These are phyloP conservation scores for Macrophomina phaseolina DNA, from an alignment of 2,329 filamentous ascomycete genomes.

Conservation along the genomic window DNA sequence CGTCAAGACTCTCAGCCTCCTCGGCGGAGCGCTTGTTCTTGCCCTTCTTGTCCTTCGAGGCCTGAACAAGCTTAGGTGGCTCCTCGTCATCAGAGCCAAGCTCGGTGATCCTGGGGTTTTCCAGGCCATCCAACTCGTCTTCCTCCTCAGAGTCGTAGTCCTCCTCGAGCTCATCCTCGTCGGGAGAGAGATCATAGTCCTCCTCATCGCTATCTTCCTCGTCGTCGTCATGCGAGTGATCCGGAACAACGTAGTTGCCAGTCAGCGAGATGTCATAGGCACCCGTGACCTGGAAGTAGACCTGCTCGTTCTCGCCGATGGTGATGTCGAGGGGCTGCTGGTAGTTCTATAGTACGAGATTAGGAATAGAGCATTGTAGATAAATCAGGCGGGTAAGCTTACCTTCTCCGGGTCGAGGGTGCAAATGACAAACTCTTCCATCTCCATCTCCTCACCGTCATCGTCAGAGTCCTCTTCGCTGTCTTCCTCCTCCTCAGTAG, in stretches of 20 bases:
- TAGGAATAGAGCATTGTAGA: conserved; percentile 5
- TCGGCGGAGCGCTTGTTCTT: conserved; percentile 96
- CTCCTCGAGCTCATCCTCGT: conserved; percentile 74
- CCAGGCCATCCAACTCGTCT: conserved; percentile 63
- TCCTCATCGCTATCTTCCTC: conserved; percentile 62
- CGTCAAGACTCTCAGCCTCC: conserved; percentile 70
- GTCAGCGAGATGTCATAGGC: conserved; percentile 91
- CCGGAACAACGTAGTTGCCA: conserved; percentile 88
- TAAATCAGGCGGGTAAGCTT: conserved; percentile 44
- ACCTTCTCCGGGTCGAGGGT: conserved; percentile 93
- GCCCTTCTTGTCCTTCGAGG: conserved; percentile 64
- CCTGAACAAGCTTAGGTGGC: conserved; percentile 59
- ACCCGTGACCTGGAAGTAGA: conserved; percentile 90
- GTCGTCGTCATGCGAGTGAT: conserved; percentile 62
- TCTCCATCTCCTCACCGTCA: conserved; percentile 62
- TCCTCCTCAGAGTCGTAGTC: conserved; percentile 55
- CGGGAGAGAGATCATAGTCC: conserved; percentile 81
- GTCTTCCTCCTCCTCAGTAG: conserved; percentile 64
- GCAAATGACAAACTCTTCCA: conserved; percentile 93
- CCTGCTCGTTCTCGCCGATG: conserved; percentile 83
- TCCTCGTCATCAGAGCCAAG: conserved; percentile 77
- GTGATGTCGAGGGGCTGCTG: conserved; percentile 96
- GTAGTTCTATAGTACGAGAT: conserved; percentile 70
- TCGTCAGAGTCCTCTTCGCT: conserved; percentile 69
- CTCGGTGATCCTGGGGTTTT: conserved; percentile 83